Conservation (phyloP, 1,284 basidiomycete species). For the Sphagnurus paluster region DNA sequence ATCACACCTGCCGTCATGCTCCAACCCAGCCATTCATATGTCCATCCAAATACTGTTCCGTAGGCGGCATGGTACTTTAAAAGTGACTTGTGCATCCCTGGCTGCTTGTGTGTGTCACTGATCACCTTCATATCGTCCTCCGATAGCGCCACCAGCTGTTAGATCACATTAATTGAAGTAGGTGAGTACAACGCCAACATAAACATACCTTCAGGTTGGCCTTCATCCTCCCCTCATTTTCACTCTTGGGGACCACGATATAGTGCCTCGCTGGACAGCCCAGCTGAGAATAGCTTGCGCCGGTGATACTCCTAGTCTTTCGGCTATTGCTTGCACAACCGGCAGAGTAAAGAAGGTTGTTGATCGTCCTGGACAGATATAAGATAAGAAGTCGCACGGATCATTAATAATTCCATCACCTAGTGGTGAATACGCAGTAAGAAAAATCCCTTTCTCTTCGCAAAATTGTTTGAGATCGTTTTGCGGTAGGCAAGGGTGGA, state of each 20-base stretch:
- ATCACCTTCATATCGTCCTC: constrained; percentile 26
- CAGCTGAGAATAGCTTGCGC: constrained; percentile 27
- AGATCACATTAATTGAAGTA: neutral
- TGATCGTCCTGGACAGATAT: too few species aligned
- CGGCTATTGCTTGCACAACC: constrained; percentile 42
- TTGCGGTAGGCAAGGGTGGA: constrained; percentile 59
- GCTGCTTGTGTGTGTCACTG: constrained; percentile 22
- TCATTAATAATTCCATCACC: too few species aligned
- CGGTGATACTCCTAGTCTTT: neutral
- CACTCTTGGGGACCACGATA: constrained; percentile 39
- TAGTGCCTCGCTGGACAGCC: constrained; percentile 36
- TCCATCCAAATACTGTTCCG: constrained; percentile 30
- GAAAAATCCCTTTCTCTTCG: constrained; percentile 54
- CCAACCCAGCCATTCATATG: constrained; percentile 31
- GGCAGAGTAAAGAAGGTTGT: too few species aligned
- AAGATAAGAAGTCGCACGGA: too few species aligned
- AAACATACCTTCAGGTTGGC: constrained; percentile 37
- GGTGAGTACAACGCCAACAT: neutral
- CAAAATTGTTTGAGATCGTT: constrained; percentile 58
- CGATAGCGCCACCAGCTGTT: constrained; percentile 28
- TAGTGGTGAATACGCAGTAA: constrained; percentile 72
- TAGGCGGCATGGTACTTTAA: constrained; percentile 24
- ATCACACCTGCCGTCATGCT: constrained; percentile 17
- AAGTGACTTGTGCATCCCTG: constrained; percentile 27
- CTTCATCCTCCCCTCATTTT: constrained; percentile 37